Base-by-base conservation (phyloP, 2,329 filamentous ascomycete genomes). In the Cladophialophora psammophila region DNA sequence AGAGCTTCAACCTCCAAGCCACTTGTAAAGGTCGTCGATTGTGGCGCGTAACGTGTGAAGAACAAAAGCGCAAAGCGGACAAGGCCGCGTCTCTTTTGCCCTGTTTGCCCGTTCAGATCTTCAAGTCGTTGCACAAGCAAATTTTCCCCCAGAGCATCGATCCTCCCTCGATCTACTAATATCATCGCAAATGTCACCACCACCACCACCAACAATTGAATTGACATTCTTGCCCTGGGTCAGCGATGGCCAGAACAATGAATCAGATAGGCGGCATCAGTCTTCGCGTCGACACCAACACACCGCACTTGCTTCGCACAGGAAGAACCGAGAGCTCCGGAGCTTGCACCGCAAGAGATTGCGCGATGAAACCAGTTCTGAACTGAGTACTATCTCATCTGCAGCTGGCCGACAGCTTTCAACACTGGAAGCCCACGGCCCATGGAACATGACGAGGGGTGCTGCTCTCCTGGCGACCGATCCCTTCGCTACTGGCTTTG, bases 201-300 rank as follows among this genome's bases (percentile, higher is more conserved):
- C 26, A 26, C 32, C 26, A 8, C 32, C 26, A 26, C 32, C 26
- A 8, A 7, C 48, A 9, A 13, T 40, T 18, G 18, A 61, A 18
- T 38, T 61, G 34, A 61, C 48, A 18, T 61, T 54, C 20, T 18
- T 61, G 45, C 48, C 59, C 9, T 61, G 59, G 59, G 38, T 38
- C 32, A 45, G 7, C n/a, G 48, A 42, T 20, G 35, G 48, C 10
- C 18, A 34, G 18, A 53, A 50, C n/a, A 61, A 61, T 18, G 42
- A 38, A 2, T 40, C 34, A 45, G 45, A 54, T 9, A 52, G 18
- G 35, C 59, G 35, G 34, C 59, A 54, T 35, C 48, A 53, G 31
- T 26, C 45, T 18, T 36, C 48, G 31, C 32, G 45, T 35, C 45
- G 59, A 54, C 59, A 61, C n/a, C 59, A 61, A 26, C 59, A 61